Percentiles rank a stretch among this genome's conserved stretches.
These are phyloP conservation scores for Ricinus communis DNA, from an alignment of 345 rosid genomes.

Conservation along the genomic window DNA sequence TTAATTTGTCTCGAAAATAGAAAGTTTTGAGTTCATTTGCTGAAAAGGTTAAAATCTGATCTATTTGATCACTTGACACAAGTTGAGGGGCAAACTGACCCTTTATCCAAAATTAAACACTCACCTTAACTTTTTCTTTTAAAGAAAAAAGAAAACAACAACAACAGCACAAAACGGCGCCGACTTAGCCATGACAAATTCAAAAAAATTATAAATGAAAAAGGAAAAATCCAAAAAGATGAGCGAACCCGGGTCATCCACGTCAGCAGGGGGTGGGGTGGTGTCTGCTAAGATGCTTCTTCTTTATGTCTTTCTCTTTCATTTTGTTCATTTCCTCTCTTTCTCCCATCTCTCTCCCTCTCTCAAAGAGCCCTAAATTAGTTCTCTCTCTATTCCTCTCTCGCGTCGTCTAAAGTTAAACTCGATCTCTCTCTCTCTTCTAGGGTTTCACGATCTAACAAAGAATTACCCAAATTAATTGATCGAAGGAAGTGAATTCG, in stretches of 20 bases:
- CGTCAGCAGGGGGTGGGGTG: not conserved
- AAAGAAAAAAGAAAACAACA: no score
- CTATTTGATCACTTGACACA: no score
- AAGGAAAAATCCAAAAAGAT: not conserved
- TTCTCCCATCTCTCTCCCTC: not conserved
- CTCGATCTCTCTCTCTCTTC: not conserved
- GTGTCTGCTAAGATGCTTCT: not conserved
- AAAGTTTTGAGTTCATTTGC: no score
- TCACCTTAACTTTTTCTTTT: no score
- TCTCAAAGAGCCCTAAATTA: not conserved
- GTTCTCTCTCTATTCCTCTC: not conserved
- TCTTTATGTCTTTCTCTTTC: not conserved
- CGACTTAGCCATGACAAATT: not conserved
- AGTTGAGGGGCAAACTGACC: no score
- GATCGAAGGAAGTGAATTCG: no score
- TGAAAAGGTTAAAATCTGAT: no score
- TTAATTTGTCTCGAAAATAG: no score
- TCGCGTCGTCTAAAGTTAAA: not conserved
- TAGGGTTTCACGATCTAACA: not conserved
- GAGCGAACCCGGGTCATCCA: not conserved
- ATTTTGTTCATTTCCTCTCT: not conserved
- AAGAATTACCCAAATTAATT: no score
- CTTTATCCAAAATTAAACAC: no score
- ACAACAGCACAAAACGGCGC: constrained; percentile 9
- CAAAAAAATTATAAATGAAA: not conserved